Conservation (phyloP, 345 rosid genomes). For the Moringa oleifera region DNA sequence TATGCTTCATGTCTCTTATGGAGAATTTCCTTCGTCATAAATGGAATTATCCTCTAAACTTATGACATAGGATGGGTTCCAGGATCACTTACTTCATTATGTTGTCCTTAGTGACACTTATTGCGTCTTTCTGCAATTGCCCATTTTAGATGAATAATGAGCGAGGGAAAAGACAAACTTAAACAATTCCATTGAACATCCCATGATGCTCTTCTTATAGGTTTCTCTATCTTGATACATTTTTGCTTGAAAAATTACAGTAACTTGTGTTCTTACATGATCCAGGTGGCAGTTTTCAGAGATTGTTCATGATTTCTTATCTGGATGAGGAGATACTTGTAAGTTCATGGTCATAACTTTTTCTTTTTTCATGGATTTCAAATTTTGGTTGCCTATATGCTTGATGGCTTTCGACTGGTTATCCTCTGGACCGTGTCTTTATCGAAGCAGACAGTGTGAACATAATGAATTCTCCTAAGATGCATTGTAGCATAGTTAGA, state of each 20-base stretch:
- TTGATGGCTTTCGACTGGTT: constrained; percentile 5
- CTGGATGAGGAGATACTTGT: constrained; percentile 93
- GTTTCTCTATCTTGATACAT: not conserved
- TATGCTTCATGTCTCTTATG: not conserved
- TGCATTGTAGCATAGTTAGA: too few species aligned
- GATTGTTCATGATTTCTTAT: constrained; percentile 93
- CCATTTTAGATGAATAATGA: not conserved
- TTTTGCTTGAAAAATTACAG: not conserved
- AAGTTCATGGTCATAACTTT: constrained; percentile 23
- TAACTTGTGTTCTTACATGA: constrained; percentile 1
- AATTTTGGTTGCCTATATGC: not conserved
- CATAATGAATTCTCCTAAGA: not conserved
- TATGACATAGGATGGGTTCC: not conserved
- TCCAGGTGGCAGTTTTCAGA: constrained; percentile 78
- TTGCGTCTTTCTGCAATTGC: not conserved
- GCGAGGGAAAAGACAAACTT: not conserved
- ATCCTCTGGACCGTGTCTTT: not conserved
- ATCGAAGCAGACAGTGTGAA: not conserved
- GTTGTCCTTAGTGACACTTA: not conserved
- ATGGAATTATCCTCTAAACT: not conserved
- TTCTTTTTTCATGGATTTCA: not conserved
- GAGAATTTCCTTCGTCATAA: not conserved
- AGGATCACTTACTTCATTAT: not conserved
- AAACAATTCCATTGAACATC: not conserved
- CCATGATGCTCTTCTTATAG: not conserved